These are phyloP conservation scores for Persicaria maculosa DNA, from an alignment of 148 eudicot species.

Conservation along the genomic window DNA sequence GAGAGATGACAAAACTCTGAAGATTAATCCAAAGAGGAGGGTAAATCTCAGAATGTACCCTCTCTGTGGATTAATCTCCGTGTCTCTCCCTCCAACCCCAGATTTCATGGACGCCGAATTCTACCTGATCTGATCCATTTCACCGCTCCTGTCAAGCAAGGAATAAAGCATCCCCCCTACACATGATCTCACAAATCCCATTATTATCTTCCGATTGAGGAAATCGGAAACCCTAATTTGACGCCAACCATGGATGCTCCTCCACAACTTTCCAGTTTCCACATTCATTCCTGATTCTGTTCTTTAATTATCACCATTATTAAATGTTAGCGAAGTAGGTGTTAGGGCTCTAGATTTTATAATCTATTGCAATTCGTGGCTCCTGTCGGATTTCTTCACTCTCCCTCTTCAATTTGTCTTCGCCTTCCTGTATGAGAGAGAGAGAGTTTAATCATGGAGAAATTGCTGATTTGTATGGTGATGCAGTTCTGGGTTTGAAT, in stretches of 20 bases:
- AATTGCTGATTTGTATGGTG: neutral
- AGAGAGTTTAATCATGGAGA: neutral
- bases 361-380: neutral
- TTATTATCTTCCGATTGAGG: neutral
- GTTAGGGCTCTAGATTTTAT: neutral
- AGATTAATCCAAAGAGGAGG: neutral
- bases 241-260: constrained; percentile 8
- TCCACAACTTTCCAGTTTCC: neutral
- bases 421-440: neutral
- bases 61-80: neutral
- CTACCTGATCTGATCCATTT: neutral
- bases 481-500: neutral
- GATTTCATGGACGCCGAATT: no score
- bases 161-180: neutral
- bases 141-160: neutral
- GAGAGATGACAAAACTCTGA: neutral
- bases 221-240: constrained; percentile 3
- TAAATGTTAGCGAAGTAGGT: neutral
- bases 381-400: neutral
- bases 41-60: neutral
- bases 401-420: neutral
- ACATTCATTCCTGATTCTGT: neutral
- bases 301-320: neutral
- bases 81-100: no score
- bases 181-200: no score